Evolutionary conservation across 768 basidiomycete species (phyloP).

Genomic region (Glaciozyma martinii): DNA sequence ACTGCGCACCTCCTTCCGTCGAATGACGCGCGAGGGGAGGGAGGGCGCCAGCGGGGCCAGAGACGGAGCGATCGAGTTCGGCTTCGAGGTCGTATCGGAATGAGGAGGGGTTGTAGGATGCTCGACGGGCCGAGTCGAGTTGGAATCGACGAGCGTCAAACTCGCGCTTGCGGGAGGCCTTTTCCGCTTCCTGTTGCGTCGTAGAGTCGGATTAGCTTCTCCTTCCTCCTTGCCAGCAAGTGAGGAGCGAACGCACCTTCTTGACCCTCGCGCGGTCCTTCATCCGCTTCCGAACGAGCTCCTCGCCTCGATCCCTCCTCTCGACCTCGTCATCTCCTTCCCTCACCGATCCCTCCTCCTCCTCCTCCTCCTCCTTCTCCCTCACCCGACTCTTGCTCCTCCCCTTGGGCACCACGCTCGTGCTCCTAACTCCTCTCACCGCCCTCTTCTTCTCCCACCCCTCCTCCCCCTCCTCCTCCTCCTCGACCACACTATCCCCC

Average conservation of each 20-base stretch:
- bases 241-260: not conserved
- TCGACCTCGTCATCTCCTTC: constrained; percentile 39
- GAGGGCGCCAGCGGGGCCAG: not conserved
- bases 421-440: not conserved
- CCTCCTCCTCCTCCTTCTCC: not conserved
- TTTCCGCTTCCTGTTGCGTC: not conserved
- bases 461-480: too few species aligned
- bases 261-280: constrained; percentile 35
- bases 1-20: not conserved
- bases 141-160: not conserved
- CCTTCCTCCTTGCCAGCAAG: not conserved
- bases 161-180: constrained; percentile 2
- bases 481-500: too few species aligned
- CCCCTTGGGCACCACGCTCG: not conserved
- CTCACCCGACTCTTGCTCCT: not conserved
- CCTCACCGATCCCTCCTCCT: constrained; percentile 11
- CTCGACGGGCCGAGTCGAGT: not conserved
- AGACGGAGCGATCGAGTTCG: constrained; percentile 1
- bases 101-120: not conserved
- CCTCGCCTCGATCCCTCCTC: constrained; percentile 41
- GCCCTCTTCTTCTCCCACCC: too few species aligned
- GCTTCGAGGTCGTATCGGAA: not conserved
- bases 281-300: constrained; percentile 41
- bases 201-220: not conserved
- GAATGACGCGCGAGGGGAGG: not conserved